Conservation (phyloP, 2,329 filamentous ascomycete species). For the Bimuria novae-zelandiae region DNA sequence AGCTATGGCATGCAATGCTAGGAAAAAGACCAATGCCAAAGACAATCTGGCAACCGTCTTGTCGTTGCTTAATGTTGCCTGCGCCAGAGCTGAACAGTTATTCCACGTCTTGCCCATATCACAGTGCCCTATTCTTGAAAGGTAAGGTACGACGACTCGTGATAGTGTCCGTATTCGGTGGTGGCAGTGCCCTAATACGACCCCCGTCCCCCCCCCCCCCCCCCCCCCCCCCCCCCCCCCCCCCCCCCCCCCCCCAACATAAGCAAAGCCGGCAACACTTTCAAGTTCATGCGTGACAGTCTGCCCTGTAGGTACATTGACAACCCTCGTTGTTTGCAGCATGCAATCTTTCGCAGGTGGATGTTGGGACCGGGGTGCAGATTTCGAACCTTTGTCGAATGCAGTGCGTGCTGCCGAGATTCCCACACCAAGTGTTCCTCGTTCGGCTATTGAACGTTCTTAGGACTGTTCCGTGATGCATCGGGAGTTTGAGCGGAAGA, state of each 20-base stretch:
- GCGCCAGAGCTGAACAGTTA: too few species aligned
- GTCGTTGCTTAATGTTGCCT: too few species aligned
- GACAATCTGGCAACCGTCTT: too few species aligned
- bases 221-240: neutral
- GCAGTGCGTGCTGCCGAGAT: neutral
- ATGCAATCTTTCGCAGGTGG: too few species aligned
- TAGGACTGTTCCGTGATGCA: neutral
- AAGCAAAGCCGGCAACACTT: neutral
- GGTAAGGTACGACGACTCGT: neutral
- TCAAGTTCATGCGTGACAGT: neutral
- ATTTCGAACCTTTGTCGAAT: neutral
- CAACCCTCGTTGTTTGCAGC: neutral
- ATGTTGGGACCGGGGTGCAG: neutral
- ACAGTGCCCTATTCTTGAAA: neutral
- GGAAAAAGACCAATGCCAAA: too few species aligned
- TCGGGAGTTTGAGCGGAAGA: slow-evolving; percentile 4
- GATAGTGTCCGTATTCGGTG: neutral
- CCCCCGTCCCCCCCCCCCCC: neutral
- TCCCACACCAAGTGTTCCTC: slow-evolving; percentile 66
- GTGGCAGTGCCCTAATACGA: neutral
- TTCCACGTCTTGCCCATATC: neutral
- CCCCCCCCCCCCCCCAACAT: neutral
- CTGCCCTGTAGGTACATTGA: neutral
- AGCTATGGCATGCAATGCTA: too few species aligned
- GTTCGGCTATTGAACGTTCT: neutral